Conservation (phyloP, 805 yeast species). For the Candida silvicultrix region DNA sequence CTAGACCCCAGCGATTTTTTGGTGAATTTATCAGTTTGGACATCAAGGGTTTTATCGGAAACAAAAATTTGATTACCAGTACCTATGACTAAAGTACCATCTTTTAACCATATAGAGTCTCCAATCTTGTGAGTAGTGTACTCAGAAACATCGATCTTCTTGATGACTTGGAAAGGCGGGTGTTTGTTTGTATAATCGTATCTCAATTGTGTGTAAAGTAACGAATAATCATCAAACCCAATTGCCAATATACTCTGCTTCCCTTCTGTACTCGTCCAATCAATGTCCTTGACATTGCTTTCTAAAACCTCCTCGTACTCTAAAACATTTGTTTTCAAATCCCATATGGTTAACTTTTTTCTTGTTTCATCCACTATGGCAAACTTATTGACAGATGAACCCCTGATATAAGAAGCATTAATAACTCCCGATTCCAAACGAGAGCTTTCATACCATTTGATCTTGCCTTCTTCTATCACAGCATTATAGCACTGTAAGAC, state of each 20-base stretch:
- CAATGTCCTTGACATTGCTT: conserved; percentile 58
- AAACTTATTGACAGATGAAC: conserved; percentile 69
- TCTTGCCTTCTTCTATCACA: conserved; percentile 19
- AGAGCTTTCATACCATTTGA: conserved; percentile 49
- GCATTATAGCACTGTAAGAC: conserved; percentile 42
- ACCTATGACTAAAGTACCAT: conserved; percentile 76
- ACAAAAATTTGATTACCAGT: conserved; percentile 86
- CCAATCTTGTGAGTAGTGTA: conserved; percentile 81
- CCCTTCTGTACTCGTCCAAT: conserved; percentile 73
- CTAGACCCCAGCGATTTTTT: conserved; percentile 52
- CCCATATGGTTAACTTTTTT: conserved; percentile 68
- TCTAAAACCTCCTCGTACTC: conserved; percentile 47
- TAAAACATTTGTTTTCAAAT: conserved; percentile 55
- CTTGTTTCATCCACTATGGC: conserved; percentile 62
- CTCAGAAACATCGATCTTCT: conserved; percentile 60
- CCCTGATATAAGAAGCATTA: conserved; percentile 51
- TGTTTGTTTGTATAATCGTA: conserved; percentile 81
- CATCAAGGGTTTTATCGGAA: conserved; percentile 63
- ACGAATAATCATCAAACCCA: conserved; percentile 60
- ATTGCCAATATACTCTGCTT: conserved; percentile 73
- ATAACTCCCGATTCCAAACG: conserved; percentile 49
- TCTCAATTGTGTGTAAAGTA: conserved; percentile 74
- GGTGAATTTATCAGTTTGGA: conserved; percentile 41
- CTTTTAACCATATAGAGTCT: conserved; percentile 80
- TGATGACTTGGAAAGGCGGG: conserved; percentile 73